Evolutionary conservation across 2,329 filamentous ascomycete genomes (phyloP), one percentile per base, ranked within the genome.

Genomic region (Paradendryphiella salina): DNA sequence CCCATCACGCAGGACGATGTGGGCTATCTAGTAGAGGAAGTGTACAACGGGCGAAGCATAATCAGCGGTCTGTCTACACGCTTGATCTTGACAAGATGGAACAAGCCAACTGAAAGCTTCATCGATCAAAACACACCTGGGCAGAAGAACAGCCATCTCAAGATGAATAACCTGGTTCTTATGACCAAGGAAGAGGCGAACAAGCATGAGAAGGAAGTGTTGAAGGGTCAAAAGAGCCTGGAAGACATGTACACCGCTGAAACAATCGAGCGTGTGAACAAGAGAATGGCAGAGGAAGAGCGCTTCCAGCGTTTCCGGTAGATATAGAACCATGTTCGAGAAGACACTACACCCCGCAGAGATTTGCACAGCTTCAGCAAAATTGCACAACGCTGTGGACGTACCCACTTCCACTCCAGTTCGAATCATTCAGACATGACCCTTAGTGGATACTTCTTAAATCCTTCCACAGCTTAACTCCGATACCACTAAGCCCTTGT

Each of bases 111-210:
- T 6, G 73, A 72, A 20, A 81, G 81, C 18, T 88, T 84, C 57
- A 77, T 90, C 11, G 87, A 91, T 34, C 78, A 83, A 46, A 80
- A 80, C 26, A 82, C 84, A 33, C 80, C 85, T n/a, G 84, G 86
- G 17, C 92, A 97, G 71, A 95, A 89, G 66, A 85, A 81, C 37
- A 86, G 89, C n/a, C 82, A 80, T 2, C 61, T 97, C 4, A 73
- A 79, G 26, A 74, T 93, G 61, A 79, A 81, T 21, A 86, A 96
- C 37, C 69, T 96, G 53, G 91, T 96, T 0, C 89, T 88, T 63
- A 90, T 96, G 89, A 96, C 92, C 1, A 96, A 92, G 71, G 92
- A 96, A 54, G 92, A 96, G 73, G 89, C 88, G 3, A 76, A 80
- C 13, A 80, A 82, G 51, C 94, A 99, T 72, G 89, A 95, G 69